Base-by-base conservation (phyloP, 352 stramenopile genomes). In the Globisporangium nunn region DNA sequence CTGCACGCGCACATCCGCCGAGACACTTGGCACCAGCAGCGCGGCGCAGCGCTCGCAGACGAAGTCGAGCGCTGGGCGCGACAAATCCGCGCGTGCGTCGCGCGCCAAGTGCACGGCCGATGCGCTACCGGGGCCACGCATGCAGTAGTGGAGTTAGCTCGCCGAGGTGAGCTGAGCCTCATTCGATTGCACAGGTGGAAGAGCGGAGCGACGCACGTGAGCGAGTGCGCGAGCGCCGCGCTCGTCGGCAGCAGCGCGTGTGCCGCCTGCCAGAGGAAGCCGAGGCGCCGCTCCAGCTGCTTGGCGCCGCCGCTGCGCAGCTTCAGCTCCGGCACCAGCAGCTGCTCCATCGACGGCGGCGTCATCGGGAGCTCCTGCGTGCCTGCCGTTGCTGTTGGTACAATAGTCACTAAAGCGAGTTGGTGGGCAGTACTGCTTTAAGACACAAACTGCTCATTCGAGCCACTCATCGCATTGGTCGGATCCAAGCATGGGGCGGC, bases 231-330 rank as follows among this genome's bases (percentile, higher is more conserved):
- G 46, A 85, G 48, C 40, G 55, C 37, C 7, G 66, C 56, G 23
- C 63, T 83, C 0, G 64, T 71, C 0, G 62, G 46, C n/a, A 88
- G 40, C 37, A 86, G 52, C 10, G 59, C 53, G 50, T 88, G 78
- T n/a, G 78, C 76, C 2, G 75, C 54, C 44, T 56, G 68, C 81
- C 81, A 91, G 43, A 91, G 68, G 60, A 85, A 91, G 28, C 68
- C 68, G 54, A 89, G 73, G 40, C 75, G 77, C 56, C 85, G 81
- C 59, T 89, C 74, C 1, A 90, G 65, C 59, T 85, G 77, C 37
- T 75, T 75, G 0, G 59, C 53, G 0, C 51, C 67, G 35, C 64
- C 53, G 4, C 37, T 31, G 2, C 43, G 52, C 17, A 64, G 17
- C 14, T 55, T 59, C n/a, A 64, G 15, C 4, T 64, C 59, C 8